Evolutionary conservation across 805 yeast species (phyloP).

Genomic region (Myxozyma melibiosi): DNA sequence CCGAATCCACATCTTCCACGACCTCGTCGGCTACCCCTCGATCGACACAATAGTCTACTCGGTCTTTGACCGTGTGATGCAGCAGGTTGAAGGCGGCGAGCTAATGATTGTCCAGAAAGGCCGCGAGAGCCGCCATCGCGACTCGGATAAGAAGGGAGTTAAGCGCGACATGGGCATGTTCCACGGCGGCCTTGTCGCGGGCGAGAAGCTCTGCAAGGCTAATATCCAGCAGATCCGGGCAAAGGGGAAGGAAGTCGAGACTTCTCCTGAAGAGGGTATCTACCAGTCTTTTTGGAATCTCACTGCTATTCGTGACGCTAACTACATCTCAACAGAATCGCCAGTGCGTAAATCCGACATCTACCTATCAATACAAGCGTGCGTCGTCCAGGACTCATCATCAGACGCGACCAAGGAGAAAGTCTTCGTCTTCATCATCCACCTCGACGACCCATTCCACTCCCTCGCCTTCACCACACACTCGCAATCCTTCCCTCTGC

Average conservation of each 20-base stretch:
- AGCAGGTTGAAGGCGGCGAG: slow-evolving; percentile 70
- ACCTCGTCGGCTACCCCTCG: slow-evolving; percentile 49
- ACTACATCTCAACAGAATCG: slow-evolving; percentile 14
- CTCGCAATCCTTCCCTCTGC: slow-evolving; percentile 86
- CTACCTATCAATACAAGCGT: slow-evolving; percentile 71
- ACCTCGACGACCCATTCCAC: slow-evolving; percentile 78
- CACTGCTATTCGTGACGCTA: not conserved
- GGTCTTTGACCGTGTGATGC: slow-evolving; percentile 58
- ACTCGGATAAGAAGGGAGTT: slow-evolving; percentile 39
- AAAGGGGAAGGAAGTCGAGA: slow-evolving; percentile 40
- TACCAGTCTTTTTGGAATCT: not conserved
- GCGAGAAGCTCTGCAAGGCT: slow-evolving; percentile 85
- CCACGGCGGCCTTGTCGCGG: slow-evolving; percentile 76
- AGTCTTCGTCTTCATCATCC: slow-evolving; percentile 68
- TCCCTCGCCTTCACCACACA: slow-evolving; percentile 70
- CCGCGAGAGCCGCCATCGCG: slow-evolving; percentile 44
- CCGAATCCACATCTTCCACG: slow-evolving; percentile 49
- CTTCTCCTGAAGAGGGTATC: slow-evolving; percentile 37
- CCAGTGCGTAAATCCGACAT: slow-evolving; percentile 55
- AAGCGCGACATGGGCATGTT: slow-evolving; percentile 65
- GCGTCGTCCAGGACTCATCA: slow-evolving; percentile 42
- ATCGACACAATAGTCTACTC: slow-evolving; percentile 54
- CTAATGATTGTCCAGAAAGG: slow-evolving; percentile 56
- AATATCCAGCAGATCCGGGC: slow-evolving; percentile 58
- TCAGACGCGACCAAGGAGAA: slow-evolving; percentile 39